Evolutionary conservation across 2,329 filamentous ascomycete species (phyloP).

Genomic region (Neonectria sp.): DNA sequence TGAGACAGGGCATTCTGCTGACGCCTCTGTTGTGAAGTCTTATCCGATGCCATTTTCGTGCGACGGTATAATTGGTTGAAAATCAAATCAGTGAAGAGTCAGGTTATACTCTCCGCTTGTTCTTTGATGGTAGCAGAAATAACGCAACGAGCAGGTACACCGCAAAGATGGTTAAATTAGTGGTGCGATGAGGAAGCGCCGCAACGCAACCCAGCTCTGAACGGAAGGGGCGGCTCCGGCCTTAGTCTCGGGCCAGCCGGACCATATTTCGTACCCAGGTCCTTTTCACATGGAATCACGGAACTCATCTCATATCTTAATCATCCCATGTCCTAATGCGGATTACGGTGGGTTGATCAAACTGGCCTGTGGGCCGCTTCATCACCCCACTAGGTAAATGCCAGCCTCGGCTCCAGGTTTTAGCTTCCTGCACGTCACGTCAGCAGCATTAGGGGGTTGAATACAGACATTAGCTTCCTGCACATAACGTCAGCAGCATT

Average conservation of each 20-base stretch:
- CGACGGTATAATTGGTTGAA: neutral
- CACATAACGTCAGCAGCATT: slow-evolving; percentile 16
- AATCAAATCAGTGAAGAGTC: neutral
- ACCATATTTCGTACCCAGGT: neutral
- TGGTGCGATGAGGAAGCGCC: neutral
- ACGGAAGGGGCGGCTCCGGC: neutral
- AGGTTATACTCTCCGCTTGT: neutral
- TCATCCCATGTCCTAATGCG: neutral
- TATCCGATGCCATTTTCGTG: slow-evolving; percentile 2
- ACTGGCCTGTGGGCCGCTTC: neutral
- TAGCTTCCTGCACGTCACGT: slow-evolving; percentile 16
- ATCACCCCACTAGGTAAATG: slow-evolving; percentile 10
- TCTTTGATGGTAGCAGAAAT: neutral
- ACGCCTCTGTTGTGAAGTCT: slow-evolving; percentile 6
- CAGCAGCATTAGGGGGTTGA: slow-evolving; percentile 18
- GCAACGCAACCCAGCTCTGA: slow-evolving; percentile 5
- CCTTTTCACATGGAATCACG: neutral
- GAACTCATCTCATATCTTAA: neutral
- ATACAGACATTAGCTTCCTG: neutral
- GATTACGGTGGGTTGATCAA: slow-evolving; percentile 9
- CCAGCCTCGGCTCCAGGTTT: slow-evolving; percentile 1
- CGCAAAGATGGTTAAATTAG: neutral
- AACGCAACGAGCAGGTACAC: neutral
- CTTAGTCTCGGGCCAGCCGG: slow-evolving; percentile 9
- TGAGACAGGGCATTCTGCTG: slow-evolving; percentile 16